Evolutionary conservation across 1,284 basidiomycete species (phyloP).

Genomic region (Stygiomarasmius scandens): DNA sequence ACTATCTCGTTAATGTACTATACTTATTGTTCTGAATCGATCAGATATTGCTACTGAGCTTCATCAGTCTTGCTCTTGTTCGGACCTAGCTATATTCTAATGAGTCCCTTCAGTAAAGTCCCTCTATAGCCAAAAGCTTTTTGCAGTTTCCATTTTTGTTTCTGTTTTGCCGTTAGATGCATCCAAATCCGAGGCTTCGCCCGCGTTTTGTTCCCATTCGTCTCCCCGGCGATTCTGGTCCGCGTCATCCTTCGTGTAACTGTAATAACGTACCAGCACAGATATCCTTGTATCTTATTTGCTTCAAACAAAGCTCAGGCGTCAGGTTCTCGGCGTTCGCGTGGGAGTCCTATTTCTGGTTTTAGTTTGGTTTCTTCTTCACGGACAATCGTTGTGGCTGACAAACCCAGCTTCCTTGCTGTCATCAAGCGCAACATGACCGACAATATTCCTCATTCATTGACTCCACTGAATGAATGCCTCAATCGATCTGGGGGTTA

Average conservation of each 20-base stretch:
- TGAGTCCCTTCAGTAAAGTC: too few relatives aligned
- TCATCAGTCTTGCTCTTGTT: too few relatives aligned
- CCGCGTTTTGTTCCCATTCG: neutral
- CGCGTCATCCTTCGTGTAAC: neutral
- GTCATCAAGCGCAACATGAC: neutral
- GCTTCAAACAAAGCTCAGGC: neutral
- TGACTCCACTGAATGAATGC: neutral
- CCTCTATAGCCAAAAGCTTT: too few relatives aligned
- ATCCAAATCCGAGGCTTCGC: neutral
- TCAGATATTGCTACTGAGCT: too few relatives aligned
- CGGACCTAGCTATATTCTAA: too few relatives aligned
- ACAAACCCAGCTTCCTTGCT: neutral
- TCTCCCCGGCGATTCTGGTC: neutral
- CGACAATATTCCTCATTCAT: neutral
- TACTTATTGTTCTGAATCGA: too few relatives aligned
- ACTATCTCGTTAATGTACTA: too few relatives aligned
- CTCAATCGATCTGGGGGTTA: too few relatives aligned
- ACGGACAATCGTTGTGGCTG: too few relatives aligned
- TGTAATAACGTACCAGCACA: neutral
- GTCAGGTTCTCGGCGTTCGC: neutral
- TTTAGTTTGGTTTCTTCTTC: neutral
- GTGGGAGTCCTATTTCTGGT: neutral
- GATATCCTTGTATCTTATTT: neutral
- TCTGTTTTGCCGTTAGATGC: neutral
- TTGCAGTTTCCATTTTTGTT: too few relatives aligned